Percentiles rank a stretch among this genome's conserved stretches.
These are phyloP conservation scores for Plasmodium yoelii DNA, from an alignment of 169 alveolate genomes.

Conservation along the genomic window DNA sequence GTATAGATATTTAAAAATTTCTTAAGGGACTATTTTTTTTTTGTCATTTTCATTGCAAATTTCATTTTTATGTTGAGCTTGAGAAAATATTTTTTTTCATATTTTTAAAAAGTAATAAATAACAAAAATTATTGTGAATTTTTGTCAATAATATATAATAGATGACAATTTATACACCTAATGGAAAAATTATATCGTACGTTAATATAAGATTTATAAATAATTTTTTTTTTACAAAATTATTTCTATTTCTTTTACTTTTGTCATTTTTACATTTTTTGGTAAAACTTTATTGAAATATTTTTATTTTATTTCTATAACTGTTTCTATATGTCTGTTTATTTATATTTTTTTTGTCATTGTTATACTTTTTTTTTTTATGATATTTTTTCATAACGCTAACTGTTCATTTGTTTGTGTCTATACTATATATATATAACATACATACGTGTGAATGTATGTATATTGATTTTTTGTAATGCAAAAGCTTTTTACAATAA, in stretches of 20 bases:
- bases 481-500: too few relatives aligned
- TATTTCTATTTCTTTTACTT: constrained; percentile 15
- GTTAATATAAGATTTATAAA: not conserved
- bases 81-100: not conserved
- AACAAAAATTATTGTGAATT: not conserved
- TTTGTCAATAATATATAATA: constrained; percentile 6
- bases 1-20: constrained; percentile 1
- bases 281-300: constrained; percentile 15
- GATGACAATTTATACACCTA: constrained; percentile 5
- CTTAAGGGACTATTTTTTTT: constrained; percentile 11
- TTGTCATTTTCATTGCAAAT: constrained; percentile 34
- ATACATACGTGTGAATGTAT: too few relatives aligned
- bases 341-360: not conserved
- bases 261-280: constrained; percentile 8
- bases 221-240: constrained; percentile 11
- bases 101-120: constrained; percentile 5
- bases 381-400: not conserved
- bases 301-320: constrained; percentile 22
- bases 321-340: constrained; percentile 24
- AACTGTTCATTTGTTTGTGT: too few relatives aligned
- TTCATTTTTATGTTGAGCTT: not conserved
- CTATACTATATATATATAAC: too few relatives aligned
- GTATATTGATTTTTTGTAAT: too few relatives aligned
- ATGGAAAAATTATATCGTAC: not conserved
- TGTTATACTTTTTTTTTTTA: not conserved